Base-by-base conservation (phyloP, 768 basidiomycete genomes). In the Lyophyllum shimeji region DNA sequence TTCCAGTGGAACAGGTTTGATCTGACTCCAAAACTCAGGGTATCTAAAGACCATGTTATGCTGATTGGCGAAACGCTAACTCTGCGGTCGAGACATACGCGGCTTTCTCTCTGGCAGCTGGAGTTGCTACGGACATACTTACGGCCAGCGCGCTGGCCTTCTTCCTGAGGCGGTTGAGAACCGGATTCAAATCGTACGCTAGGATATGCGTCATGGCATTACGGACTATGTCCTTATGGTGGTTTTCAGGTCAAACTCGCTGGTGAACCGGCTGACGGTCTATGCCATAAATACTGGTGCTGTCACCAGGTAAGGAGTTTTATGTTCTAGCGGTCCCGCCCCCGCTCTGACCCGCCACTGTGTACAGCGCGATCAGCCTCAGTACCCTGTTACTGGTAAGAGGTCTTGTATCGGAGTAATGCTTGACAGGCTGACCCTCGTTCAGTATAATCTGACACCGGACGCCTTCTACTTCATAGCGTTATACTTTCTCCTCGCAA, bases 261-360 rank as follows among this genome's bases (percentile, higher is more conserved):
- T 86, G n/a, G 77, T 87, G 33, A 83, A 80, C 56, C 75, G 63
- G 2, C 68, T 88, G 27, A 82, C 74, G 7, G 61, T 83, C n/a
- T 85, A 85, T 55, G 84, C 85, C 15, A 69, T 87, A 40, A 85
- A 82, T 57, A 87, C 85, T 0, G 86, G 86, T 18, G 70, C 74
- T 5, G 52, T 86, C 48, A 84, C 83, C n/a, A 83, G 82, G 84
- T 79, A 61, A 47, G 66, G 45, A 27, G 1, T 27, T 46, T 46
- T 46, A 25, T 15, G 13, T 17, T 6, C 13, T 4, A 15, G 3
- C 34, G 15, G 13, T 17, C 55, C 23, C 33, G 1, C 43, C 15
- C 55, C 23, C 33, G 1, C 43, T 18, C 9, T 17, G 20, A 15
- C 17, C 7, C 15, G 7, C 24, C 31, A 15, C 33, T 51, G 37